Base-by-base conservation (phyloP, 176 grass and related monocot genomes). In the Musa troglodytarum region DNA sequence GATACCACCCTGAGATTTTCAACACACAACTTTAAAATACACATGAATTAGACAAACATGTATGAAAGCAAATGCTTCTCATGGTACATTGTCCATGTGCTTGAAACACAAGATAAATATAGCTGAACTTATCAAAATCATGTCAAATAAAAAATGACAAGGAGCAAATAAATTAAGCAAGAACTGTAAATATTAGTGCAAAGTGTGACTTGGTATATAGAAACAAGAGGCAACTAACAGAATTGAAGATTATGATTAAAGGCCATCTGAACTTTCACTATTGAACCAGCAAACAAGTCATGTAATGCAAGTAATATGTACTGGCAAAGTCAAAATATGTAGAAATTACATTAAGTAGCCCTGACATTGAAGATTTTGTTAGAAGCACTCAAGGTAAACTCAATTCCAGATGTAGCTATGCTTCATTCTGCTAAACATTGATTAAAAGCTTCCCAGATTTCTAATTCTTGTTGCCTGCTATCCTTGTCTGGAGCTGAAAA, bases 291-390 rank as follows among this genome's bases (percentile, higher is more conserved):
- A 63, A 65, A 65, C 23, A 28, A 65, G 12, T 20, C 19, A 49
- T 17, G 51, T 61, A 50, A 70, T 50, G 49, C 68, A 70, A 51
- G 43, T 10, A 50, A 70, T 22, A 19, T 50, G 9, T 51, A 34
- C 19, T 20, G 1, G 8, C 3, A 70, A 22, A 70, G n/a, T 10
- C 6, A 51, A 70, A 70, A 25, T 9, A 70, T 10, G 24, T 11
- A 19, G 68, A 25, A 49, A 20, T 70, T 70, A 70, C 68, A 70
- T 51, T 70, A 34, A 70, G 68, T 19, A 70, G 68, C 68, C 68
- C 68, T 52, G 68, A 70, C 68, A 70, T 70, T 50, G 20, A 51
- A 49, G 34, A 50, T n/a, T 68, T 70, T 50, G 17, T 21, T 43
- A 70, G 15, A 51, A 70, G 16, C 9, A 25, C 5, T 11, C 34